A percentile compares a stretch with the other conserved stretches of the same genome.
Evolutionary conservation across 2,329 filamentous ascomycete genomes (phyloP).

Genomic region (Penicillium sp.): DNA sequence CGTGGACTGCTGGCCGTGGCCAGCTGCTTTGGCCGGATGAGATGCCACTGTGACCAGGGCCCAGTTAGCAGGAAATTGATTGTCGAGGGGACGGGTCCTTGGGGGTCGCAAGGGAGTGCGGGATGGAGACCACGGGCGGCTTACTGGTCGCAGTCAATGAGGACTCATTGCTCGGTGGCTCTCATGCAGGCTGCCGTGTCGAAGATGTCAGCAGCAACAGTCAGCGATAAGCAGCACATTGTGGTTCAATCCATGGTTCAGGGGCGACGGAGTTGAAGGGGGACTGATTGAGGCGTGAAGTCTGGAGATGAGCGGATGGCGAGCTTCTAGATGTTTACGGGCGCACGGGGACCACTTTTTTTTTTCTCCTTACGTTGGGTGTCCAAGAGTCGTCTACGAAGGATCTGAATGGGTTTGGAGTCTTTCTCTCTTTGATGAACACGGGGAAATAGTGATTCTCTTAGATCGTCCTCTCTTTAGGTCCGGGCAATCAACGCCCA

Average conservation of each 20-base stretch:
- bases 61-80: slow-evolving; percentile 7
- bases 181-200: slow-evolving; percentile 19
- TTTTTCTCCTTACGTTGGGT: slow-evolving; percentile 4
- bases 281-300: slow-evolving; percentile 4
- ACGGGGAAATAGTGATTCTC: background rate
- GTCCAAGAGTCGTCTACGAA: background rate
- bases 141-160: slow-evolving; percentile 18
- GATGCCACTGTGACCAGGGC: slow-evolving; percentile 32
- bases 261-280: slow-evolving; percentile 3
- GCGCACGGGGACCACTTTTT: slow-evolving; percentile 17
- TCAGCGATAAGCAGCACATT: slow-evolving; percentile 11
- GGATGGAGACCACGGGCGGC: slow-evolving; percentile 7
- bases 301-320: slow-evolving; percentile 11
- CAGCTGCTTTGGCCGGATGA: slow-evolving; percentile 39
- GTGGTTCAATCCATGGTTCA: slow-evolving; percentile 16
- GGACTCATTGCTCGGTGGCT: slow-evolving; percentile 17
- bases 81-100: too few species aligned
- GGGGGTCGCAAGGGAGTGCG: slow-evolving; percentile 12
- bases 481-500: too few species aligned
- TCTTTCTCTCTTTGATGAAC: background rate
- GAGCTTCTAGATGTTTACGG: slow-evolving; percentile 17
- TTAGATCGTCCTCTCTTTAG: background rate
- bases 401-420: background rate
- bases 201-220: slow-evolving; percentile 13
- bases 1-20: slow-evolving; percentile 37